Conservation (phyloP, 768 basidiomycete species). For the Clitopilus passeckerianus region DNA sequence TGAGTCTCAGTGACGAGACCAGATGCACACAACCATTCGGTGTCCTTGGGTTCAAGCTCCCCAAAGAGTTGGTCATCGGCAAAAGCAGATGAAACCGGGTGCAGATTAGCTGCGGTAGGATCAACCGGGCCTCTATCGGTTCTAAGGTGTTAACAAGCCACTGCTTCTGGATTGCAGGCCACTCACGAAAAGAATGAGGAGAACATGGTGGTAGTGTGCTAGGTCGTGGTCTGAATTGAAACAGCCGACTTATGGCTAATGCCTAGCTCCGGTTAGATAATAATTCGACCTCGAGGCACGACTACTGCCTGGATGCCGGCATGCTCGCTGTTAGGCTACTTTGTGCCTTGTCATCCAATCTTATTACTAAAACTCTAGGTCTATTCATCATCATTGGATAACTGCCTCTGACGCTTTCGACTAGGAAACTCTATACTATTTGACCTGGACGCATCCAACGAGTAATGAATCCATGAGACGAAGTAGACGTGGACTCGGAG, state of each 20-base stretch:
- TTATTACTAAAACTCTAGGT: constrained; percentile 1
- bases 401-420: constrained; percentile 26
- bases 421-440: constrained; percentile 4
- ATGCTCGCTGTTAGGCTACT: not conserved
- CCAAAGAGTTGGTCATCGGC: constrained; percentile 61
- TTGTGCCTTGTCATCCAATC: not conserved
- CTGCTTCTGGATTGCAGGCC: not conserved
- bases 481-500: not conserved
- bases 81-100: constrained; percentile 67
- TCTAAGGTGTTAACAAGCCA: constrained; percentile 4
- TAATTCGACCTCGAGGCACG: not conserved
- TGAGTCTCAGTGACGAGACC: constrained; percentile 94
- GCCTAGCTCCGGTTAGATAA: constrained; percentile 7
- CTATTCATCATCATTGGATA: constrained; percentile 13
- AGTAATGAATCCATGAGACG: not conserved
- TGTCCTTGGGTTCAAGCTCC: constrained; percentile 70
- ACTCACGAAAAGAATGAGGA: constrained; percentile 77
- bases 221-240: constrained; percentile 8
- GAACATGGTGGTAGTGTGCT: constrained; percentile 54
- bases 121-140: constrained; percentile 45
- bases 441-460: not conserved
- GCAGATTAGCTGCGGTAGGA: constrained; percentile 72
- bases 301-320: not conserved
- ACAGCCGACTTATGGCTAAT: constrained; percentile 3
- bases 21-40: constrained; percentile 75